Evolutionary conservation across 2,329 filamentous ascomycete genomes (phyloP).

Genomic region (Ascochyta clinopodiicola): DNA sequence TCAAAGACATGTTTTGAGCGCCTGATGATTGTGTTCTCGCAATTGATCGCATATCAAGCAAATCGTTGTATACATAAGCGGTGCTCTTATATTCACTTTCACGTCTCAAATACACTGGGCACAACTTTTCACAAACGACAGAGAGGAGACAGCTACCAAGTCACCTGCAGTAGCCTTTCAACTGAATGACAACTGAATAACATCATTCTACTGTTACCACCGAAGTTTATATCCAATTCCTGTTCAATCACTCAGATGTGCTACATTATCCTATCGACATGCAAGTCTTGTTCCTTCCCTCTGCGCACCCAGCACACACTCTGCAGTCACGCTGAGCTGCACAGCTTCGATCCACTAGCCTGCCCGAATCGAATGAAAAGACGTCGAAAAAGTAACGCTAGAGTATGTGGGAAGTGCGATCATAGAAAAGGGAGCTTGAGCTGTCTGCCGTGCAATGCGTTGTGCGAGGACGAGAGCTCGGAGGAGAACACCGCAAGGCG

Average conservation of each 20-base stretch:
- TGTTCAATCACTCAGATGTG: slow-evolving; percentile 25
- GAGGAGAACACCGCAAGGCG: too few relatives aligned
- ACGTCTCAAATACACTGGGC: not conserved
- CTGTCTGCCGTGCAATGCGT: not conserved
- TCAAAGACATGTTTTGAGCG: not conserved
- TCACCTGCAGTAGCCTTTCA: too few relatives aligned
- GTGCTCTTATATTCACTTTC: not conserved
- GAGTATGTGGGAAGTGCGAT: slow-evolving; percentile 20
- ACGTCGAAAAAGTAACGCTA: not conserved
- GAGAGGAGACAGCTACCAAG: too few relatives aligned
- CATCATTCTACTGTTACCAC: not conserved
- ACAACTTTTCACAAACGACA: too few relatives aligned
- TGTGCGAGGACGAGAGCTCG: not conserved
- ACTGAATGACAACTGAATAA: too few relatives aligned
- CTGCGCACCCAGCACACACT: slow-evolving; percentile 24
- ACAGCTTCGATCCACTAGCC: slow-evolving; percentile 22
- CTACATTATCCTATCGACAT: slow-evolving; percentile 32
- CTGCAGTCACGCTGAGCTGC: slow-evolving; percentile 30
- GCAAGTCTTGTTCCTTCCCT: slow-evolving; percentile 24
- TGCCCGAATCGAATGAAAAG: slow-evolving; percentile 39
- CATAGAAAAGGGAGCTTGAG: slow-evolving; percentile 28
- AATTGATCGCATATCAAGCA: not conserved
- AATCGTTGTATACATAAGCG: not conserved
- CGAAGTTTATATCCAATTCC: not conserved
- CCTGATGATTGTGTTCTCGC: not conserved